phyloP scores from a whole-genome alignment of 2,329 filamentous ascomycete species.

The Sphaerulina vaccinii region DNA sequence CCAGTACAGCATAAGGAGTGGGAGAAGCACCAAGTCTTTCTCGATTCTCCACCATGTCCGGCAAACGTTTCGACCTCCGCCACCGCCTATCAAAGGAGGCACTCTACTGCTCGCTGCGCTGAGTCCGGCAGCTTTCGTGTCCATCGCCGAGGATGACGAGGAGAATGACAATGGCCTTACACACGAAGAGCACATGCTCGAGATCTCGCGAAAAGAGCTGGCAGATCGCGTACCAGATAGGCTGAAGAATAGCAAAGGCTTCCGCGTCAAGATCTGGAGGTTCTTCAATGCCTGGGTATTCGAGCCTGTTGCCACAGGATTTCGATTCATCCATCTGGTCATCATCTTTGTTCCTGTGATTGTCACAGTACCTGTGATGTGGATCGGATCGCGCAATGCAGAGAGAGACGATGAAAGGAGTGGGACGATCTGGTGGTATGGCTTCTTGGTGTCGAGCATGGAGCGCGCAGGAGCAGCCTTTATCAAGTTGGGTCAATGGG shows the following conservation, averaged over 20 bases:
- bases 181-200: slow-evolving; percentile 81
- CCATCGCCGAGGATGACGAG: slow-evolving; percentile 52
- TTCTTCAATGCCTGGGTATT: slow-evolving; percentile 70
- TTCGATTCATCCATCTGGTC: slow-evolving; percentile 84
- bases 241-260: slow-evolving; percentile 58
- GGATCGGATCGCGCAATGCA: slow-evolving; percentile 66
- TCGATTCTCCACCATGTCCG: slow-evolving; percentile 28
- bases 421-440: slow-evolving; percentile 93
- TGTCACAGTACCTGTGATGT: slow-evolving; percentile 72
- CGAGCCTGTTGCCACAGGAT: slow-evolving; percentile 81
- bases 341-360: slow-evolving; percentile 91
- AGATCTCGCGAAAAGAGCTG: slow-evolving; percentile 75
- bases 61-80: slow-evolving; percentile 34
- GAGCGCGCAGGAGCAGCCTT: slow-evolving; percentile 92
- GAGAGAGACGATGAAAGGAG: slow-evolving; percentile 70
- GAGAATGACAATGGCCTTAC: slow-evolving; percentile 59
- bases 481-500: slow-evolving; percentile 99
- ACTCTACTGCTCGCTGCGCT: slow-evolving; percentile 45
- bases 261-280: slow-evolving; percentile 61
- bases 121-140: slow-evolving; percentile 59
- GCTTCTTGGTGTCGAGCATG: slow-evolving; percentile 83
- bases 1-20: slow-evolving; percentile 32
- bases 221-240: slow-evolving; percentile 64
- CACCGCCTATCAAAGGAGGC: slow-evolving; percentile 38
- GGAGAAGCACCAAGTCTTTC: slow-evolving; percentile 27